A percentile compares a stretch with the other conserved stretches of the same genome.
These are phyloP conservation scores for Ceratocystis cubensis DNA, from an alignment of 2,329 filamentous ascomycete genomes.

Conservation along the genomic window DNA sequence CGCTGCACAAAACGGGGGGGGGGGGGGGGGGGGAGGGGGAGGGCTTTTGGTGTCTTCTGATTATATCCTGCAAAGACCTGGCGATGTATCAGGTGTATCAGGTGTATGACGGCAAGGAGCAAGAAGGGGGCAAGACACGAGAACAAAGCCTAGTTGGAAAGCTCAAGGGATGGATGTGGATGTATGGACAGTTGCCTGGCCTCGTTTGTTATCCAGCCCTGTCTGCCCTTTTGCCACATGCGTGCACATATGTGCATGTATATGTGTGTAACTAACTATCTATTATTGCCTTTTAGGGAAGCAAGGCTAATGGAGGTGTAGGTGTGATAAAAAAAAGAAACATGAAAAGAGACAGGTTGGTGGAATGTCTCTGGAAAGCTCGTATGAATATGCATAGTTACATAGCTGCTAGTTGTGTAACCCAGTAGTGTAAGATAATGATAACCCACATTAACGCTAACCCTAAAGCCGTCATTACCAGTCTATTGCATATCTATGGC, in stretches of 20 bases:
- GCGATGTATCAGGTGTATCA: not conserved
- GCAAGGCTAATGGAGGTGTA: not conserved
- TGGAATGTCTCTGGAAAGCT: not conserved
- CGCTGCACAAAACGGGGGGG: too few species aligned
- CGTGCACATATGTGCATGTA: not conserved
- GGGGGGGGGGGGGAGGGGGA: not conserved
- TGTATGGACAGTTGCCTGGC: too few species aligned
- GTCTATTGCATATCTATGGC: too few species aligned
- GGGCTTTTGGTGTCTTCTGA: slow-evolving; percentile 1
- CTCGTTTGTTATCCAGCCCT: too few species aligned
- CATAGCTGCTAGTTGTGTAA: not conserved
- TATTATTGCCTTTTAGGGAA: not conserved
- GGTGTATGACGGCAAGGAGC: not conserved
- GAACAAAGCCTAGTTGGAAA: not conserved
- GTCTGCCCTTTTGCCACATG: too few species aligned
- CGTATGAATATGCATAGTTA: not conserved
- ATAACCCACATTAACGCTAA: too few species aligned
- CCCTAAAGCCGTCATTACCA: too few species aligned
- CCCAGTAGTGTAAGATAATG: not conserved
- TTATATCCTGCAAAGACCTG: not conserved
- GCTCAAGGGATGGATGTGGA: too few species aligned
- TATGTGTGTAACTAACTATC: not conserved
- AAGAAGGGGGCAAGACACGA: not conserved
- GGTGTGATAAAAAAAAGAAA: not conserved
- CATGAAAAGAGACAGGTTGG: not conserved